Evolutionary conservation across 2,329 filamentous ascomycete genomes (phyloP), one percentile per base, ranked within the genome.

Genomic region (Aureobasidium sp.): DNA sequence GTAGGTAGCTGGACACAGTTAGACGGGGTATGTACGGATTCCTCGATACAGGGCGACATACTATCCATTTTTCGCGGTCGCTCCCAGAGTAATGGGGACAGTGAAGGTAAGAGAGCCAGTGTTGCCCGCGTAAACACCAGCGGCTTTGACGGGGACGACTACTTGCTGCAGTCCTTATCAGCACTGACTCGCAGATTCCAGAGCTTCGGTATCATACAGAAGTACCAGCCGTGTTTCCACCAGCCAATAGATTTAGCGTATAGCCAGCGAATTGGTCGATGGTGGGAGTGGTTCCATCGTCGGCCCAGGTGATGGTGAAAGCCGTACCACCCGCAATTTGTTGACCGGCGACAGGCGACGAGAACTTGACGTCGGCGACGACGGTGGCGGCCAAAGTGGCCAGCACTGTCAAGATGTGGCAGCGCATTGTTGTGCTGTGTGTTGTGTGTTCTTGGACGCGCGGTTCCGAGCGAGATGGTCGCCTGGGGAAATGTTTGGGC

Each of bases 241-340:
- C 85, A 7, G 82, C 81, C 68, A 82, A 83, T 24, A 89, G 74
- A 66, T 81, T 82, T 52, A 89, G 71, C 64, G 82, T 75, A 70
- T 85, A 89, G 19, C 77, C 76, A 2, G 74, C 70, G 45, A 86
- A 74, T 62, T 81, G 76, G 8, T 78, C 69, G 39, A 85, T 70
- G 3, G 73, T 69, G 2, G 84, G 82, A 47, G 76, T 71, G 22
- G 73, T 73, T 44, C 80, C 80, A 31, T 78, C 79, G 19, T 86
- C 83, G 62, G 77, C 75, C 84, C 84, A 87, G 66, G 77, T 74
- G 19, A 85, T 75, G 4, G 76, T 77, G 52, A 88, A 75, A 15
- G 78, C 70, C 59, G 77, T 74, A 49, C 80, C 82, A 17, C 76
- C 79, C 50, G 77, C 71, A 24, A 84, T 66, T 15, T 75, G 75